Conservation (phyloP, 2,329 filamentous ascomycete species). For the Meredithiella fracta region DNA sequence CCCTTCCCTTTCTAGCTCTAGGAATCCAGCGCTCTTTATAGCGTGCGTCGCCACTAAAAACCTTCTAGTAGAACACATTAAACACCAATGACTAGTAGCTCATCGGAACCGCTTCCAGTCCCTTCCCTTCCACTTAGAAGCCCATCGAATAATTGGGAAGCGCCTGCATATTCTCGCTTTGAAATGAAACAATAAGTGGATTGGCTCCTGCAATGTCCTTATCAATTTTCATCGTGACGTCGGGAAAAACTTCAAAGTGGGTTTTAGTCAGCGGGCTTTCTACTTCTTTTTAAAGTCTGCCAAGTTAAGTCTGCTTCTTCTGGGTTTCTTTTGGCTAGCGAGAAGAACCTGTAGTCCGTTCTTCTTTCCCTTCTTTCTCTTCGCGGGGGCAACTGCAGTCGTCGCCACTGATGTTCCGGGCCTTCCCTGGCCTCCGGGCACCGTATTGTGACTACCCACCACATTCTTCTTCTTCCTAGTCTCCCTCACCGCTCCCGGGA, state of each 20-base stretch:
- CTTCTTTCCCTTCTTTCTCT: conserved; percentile 48
- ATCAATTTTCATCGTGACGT: neutral
- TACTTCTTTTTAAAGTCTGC: conserved; percentile 33
- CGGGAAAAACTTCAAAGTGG: neutral
- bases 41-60: neutral
- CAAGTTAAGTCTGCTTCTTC: conserved; percentile 28
- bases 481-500: neutral
- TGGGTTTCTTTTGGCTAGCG: conserved; percentile 27
- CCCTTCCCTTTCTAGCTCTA: neutral
- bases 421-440: conserved; percentile 10
- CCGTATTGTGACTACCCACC: too few relatives aligned
- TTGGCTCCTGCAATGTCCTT: neutral
- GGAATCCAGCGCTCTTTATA: neutral
- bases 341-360: conserved; percentile 49
- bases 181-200: neutral
- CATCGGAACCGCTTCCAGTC: neutral
- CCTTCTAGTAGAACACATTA: neutral
- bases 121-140: conserved; percentile 1
- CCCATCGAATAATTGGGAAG: neutral
- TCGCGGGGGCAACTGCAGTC: conserved; percentile 36
- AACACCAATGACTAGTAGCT: neutral
- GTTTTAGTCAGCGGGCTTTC: neutral
- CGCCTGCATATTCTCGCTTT: neutral
- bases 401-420: neutral
- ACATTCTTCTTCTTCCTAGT: too few relatives aligned